phyloP scores from a whole-genome alignment of 2,329 filamentous ascomycete species.

The Botrytis porri region DNA sequence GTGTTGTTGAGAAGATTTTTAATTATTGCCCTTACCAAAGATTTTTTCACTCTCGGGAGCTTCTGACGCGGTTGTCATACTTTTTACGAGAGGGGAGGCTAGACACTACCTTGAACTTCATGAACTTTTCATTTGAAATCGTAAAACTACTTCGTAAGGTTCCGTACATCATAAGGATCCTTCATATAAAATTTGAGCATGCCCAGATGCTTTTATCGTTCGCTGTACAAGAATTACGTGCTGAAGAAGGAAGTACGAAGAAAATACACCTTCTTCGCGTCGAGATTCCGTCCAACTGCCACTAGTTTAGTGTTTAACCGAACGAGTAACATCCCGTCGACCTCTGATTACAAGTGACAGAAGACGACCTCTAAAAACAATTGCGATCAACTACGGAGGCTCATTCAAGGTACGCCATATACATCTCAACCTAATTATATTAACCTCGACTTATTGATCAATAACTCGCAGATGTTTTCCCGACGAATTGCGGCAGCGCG shows the following conservation, averaged over 20 bases:
- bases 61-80: slow-evolving; percentile 40
- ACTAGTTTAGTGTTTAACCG: slow-evolving; percentile 27
- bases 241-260: slow-evolving; percentile 18
- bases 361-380: neutral
- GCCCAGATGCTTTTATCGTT: slow-evolving; percentile 48
- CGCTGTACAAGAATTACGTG: slow-evolving; percentile 13
- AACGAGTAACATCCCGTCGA: slow-evolving; percentile 20
- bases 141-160: slow-evolving; percentile 53
- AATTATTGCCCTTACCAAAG: slow-evolving; percentile 28
- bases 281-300: slow-evolving; percentile 24
- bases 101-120: slow-evolving; percentile 50
- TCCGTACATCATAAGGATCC: slow-evolving; percentile 48
- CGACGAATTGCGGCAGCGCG: slow-evolving; percentile 55
- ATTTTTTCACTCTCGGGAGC: slow-evolving; percentile 35
- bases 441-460: neutral
- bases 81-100: slow-evolving; percentile 32
- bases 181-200: slow-evolving; percentile 53
- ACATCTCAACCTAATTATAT: neutral
- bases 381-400: slow-evolving; percentile 5
- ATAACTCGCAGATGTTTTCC: slow-evolving; percentile 54
- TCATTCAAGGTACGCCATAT: slow-evolving; percentile 17
- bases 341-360: slow-evolving; percentile 7
- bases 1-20: neutral
- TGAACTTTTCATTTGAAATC: slow-evolving; percentile 56
- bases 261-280: slow-evolving; percentile 18